Evolutionary conservation across 179 eudicot species (phyloP), one percentile per base, ranked within the genome.

Genomic region (Sideroxylon spinosum): DNA sequence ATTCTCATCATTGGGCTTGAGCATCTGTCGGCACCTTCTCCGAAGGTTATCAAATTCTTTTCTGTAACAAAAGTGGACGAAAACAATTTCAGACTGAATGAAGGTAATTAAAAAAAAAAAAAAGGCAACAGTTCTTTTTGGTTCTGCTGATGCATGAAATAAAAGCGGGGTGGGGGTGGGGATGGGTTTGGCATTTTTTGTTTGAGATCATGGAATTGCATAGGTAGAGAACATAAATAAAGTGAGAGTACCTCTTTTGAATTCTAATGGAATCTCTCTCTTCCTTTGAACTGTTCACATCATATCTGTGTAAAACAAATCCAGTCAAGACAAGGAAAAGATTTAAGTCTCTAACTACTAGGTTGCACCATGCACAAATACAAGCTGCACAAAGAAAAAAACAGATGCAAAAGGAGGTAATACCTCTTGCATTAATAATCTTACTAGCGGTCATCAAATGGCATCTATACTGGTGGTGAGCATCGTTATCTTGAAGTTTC

Each of bases 11-110:
- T 70, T 71, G 13, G 22, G 77, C 66, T 81, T 84, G 23, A 83
- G 66, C 52, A 84, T 73, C 78, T 68, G 86, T 20, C 71, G 86
- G 80, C 95, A 92, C 74, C 73, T 88, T 79, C 74, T 87, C 69
- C 93, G 76, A 66, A 91, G 85, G 65, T 78, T 71, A 26, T 76
- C 82, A 72, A 91, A 92, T 65, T 91, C 93, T 78, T 84, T 81
- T 74, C 97, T 92, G 92, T 37, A 66, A 73, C 7, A 55, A 19
- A 62, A 71, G 3, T 2, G 29, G 32, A 71, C 2, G 73, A 23
- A 46, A 76, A 49, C 29, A 22, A 23, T 74, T 52, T 25, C 22
- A 11, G 37, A 76, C 11, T 61, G 26, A 14, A 68, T 14, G 26
- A 44, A 67, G 50, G 12, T 37, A n/a, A n/a, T n/a, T n/a, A n/a